These are phyloP conservation scores for Plasmodium gonderi DNA, from an alignment of 169 alveolate species.

Conservation along the genomic window DNA sequence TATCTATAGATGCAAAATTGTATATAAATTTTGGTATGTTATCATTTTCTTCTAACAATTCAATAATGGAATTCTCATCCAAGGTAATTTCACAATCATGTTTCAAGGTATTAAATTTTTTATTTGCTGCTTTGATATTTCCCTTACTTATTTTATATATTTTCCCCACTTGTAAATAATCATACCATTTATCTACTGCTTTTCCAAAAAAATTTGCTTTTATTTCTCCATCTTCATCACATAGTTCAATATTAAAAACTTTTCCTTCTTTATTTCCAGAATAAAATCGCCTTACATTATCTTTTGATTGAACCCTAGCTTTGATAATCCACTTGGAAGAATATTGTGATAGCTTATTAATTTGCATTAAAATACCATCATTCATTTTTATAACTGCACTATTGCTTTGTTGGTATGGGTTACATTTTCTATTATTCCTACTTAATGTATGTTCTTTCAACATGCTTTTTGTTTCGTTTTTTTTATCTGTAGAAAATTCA, in stretches of 20 bases:
- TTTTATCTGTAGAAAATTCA: not conserved
- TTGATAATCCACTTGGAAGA: conserved; percentile 72
- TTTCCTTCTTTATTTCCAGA: conserved; percentile 68
- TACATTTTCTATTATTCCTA: conserved; percentile 38
- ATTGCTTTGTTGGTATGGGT: conserved; percentile 38
- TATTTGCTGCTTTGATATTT: conserved; percentile 81
- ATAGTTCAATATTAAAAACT: conserved; percentile 48
- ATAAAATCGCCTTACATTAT: conserved; percentile 21
- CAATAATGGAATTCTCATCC: conserved; percentile 82
- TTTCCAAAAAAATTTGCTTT: conserved; percentile 84
- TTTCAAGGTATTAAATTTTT: conserved; percentile 78
- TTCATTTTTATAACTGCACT: conserved; percentile 54
- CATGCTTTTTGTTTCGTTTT: conserved; percentile 4
- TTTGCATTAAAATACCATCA: conserved; percentile 71
- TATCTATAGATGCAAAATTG: conserved; percentile 76
- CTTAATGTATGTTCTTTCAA: conserved; percentile 22
- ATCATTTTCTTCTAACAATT: conserved; percentile 78
- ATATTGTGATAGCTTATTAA: conserved; percentile 62
- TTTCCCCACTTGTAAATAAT: conserved; percentile 82
- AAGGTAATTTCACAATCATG: conserved; percentile 82
- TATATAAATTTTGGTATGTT: conserved; percentile 79
- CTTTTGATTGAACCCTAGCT: conserved; percentile 72
- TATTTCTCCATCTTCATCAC: conserved; percentile 78
- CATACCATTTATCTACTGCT: conserved; percentile 86
- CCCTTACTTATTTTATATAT: conserved; percentile 85